A percentile compares a stretch with the other conserved stretches of the same genome.
Conservation (phyloP, 1,284 basidiomycete species). For the Ustanciosporium gigantosporum region DNA sequence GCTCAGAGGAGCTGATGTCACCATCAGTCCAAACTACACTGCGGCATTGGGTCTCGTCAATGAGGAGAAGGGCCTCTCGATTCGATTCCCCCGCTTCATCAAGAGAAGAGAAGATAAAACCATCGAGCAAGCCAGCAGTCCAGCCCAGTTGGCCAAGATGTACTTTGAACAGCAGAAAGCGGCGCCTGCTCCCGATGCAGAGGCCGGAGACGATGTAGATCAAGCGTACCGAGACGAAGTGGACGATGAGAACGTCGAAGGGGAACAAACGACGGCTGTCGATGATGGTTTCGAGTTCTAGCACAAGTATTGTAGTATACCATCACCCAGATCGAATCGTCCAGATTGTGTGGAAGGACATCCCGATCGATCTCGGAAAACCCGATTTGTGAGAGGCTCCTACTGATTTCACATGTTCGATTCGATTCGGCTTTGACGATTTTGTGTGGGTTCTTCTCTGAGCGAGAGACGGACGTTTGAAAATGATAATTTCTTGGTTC, state of each 20-base stretch:
- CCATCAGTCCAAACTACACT: constrained; percentile 82
- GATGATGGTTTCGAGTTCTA: no score
- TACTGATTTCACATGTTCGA: no score
- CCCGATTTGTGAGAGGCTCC: no score
- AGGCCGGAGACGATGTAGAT: constrained; percentile 6
- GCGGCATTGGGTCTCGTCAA: constrained; percentile 74
- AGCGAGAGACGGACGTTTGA: no score
- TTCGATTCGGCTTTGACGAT: no score
- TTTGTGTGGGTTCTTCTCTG: no score
- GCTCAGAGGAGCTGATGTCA: constrained; percentile 79
- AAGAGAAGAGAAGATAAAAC: constrained; percentile 49
- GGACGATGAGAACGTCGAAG: neutral
- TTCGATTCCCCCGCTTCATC: constrained; percentile 63
- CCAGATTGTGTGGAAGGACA: no score
- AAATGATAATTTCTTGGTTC: no score
- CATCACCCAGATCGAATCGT: no score
- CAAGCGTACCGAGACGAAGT: constrained; percentile 9
- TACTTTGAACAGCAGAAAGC: constrained; percentile 48
- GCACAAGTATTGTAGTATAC: no score
- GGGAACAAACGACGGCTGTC: no score
- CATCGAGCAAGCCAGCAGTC: constrained; percentile 43
- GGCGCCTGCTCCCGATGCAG: constrained; percentile 8
- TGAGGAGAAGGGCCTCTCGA: constrained; percentile 67
- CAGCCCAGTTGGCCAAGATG: constrained; percentile 43
- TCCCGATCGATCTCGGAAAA: no score